Percentiles rank a stretch among this genome's conserved stretches.
Evolutionary conservation across 208 protist species (phyloP).

Genomic region (Leptomonas seymouri): DNA sequence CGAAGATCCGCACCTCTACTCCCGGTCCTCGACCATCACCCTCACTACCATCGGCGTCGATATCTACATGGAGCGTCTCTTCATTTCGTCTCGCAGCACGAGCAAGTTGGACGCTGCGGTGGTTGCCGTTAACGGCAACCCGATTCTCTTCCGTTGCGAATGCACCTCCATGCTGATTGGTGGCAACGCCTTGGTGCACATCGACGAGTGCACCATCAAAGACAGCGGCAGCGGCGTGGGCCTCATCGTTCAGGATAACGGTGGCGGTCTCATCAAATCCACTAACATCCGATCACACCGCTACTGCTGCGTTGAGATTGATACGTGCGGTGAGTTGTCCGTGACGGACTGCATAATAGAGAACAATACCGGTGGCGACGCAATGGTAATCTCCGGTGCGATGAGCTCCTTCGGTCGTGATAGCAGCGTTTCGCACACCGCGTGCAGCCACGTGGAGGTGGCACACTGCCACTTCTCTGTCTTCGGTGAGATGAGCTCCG

Average conservation of each 20-base stretch:
- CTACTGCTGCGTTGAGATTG: slow-evolving; percentile 59
- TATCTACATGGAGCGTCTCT: slow-evolving; percentile 70
- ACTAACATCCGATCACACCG: slow-evolving; percentile 66
- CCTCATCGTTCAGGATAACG: slow-evolving; percentile 62
- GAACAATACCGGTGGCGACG: slow-evolving; percentile 62
- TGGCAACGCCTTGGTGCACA: slow-evolving; percentile 39
- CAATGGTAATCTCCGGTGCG: slow-evolving; percentile 47
- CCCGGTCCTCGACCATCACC: slow-evolving; percentile 67
- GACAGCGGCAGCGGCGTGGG: slow-evolving; percentile 77
- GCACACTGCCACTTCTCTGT: slow-evolving; percentile 71
- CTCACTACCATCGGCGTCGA: slow-evolving; percentile 60
- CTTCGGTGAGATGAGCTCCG: slow-evolving; percentile 4
- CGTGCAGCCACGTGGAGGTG: slow-evolving; percentile 65
- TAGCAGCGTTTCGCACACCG: slow-evolving; percentile 6
- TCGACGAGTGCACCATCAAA: slow-evolving; percentile 72
- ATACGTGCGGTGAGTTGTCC: slow-evolving; percentile 74
- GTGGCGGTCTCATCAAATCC: slow-evolving; percentile 51
- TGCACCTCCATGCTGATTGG: slow-evolving; percentile 70
- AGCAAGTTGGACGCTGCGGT: slow-evolving; percentile 67
- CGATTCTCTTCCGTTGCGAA: slow-evolving; percentile 65
- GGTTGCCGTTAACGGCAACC: slow-evolving; percentile 54
- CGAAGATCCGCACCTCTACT: slow-evolving; percentile 74
- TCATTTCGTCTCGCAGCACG: slow-evolving; percentile 61
- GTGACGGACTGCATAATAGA: slow-evolving; percentile 63
- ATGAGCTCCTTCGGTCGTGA: slow-evolving; percentile 39